Conservation (phyloP, 805 yeast species). For the Komagataella pastoris region DNA sequence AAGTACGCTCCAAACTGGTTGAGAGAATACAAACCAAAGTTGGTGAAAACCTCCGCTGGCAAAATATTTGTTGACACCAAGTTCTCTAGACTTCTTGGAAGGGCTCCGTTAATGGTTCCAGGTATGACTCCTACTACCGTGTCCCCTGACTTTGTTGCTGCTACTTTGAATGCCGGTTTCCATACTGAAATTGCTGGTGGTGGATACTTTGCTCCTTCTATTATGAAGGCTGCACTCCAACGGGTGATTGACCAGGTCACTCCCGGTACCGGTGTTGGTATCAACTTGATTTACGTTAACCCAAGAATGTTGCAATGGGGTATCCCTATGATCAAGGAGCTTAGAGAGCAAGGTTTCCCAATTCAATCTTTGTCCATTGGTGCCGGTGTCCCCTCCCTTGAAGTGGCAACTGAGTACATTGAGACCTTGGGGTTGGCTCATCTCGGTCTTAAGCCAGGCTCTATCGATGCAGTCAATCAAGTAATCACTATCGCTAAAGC, state of each 20-base stretch:
- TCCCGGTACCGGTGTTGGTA: constrained; percentile 85
- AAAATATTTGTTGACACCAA: constrained; percentile 85
- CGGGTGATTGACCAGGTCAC: constrained; percentile 52
- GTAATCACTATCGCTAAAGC: constrained; percentile 86
- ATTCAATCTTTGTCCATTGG: constrained; percentile 94
- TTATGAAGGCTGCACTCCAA: constrained; percentile 65
- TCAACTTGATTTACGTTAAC: constrained; percentile 89
- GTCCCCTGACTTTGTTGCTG: constrained; percentile 86
- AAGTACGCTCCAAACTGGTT: constrained; percentile 89
- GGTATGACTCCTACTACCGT: constrained; percentile 99
- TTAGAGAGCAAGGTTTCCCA: constrained; percentile 89
- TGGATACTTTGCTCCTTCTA: constrained; percentile 74
- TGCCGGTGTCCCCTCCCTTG: constrained; percentile 98
- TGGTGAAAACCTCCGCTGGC: constrained; percentile 61
- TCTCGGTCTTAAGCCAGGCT: constrained; percentile 95
- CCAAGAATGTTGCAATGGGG: constrained; percentile 99
- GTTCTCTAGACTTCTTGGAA: constrained; percentile 81
- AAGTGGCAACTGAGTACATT: constrained; percentile 94
- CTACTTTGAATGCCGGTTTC: constrained; percentile 91
- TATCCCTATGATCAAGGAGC: constrained; percentile 82
- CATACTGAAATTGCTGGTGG: constrained; percentile 98
- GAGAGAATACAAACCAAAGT: constrained; percentile 72
- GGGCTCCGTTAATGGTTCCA: constrained; percentile 94
- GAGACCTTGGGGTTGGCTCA: constrained; percentile 85
- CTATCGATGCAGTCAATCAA: constrained; percentile 82